Evolutionary conservation across 352 stramenopile species (phyloP).

Genomic region (Pythium phragmiticola): DNA sequence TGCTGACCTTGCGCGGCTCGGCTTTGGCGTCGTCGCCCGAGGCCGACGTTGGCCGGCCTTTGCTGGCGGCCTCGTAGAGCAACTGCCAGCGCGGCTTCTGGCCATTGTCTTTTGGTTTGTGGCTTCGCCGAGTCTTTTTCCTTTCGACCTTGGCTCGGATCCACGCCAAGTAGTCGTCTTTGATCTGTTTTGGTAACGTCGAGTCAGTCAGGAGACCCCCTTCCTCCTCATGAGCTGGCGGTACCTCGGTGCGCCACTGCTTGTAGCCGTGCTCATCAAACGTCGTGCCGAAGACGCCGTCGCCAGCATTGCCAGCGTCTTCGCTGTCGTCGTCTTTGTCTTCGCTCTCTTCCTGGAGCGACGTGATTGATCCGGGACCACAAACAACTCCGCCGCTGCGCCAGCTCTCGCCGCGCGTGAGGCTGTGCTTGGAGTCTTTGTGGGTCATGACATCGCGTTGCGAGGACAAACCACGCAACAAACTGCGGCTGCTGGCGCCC

Average conservation of each 20-base stretch:
- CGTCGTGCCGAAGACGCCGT: constrained; percentile 34
- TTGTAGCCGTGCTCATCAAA: constrained; percentile 67
- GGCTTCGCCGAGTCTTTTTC: constrained; percentile 41
- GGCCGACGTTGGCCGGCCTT: constrained; percentile 5
- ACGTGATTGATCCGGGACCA: constrained; percentile 20
- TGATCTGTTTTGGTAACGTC: constrained; percentile 31
- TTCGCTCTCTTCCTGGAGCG: constrained; percentile 21
- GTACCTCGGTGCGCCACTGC: constrained; percentile 57
- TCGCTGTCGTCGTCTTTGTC: constrained; percentile 27
- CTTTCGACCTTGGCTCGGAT: constrained; percentile 58
- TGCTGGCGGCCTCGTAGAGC: constrained; percentile 62
- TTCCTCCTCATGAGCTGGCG: not conserved
- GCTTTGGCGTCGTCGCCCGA: not conserved
- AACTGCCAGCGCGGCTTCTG: constrained; percentile 72
- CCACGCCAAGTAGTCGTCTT: constrained; percentile 76
- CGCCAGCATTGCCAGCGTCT: constrained; percentile 2
- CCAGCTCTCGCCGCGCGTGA: constrained; percentile 19
- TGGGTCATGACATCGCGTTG: constrained; percentile 5
- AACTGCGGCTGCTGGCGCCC: constrained; percentile 13
- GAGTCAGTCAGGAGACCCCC: not conserved
- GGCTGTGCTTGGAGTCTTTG: constrained; percentile 35
- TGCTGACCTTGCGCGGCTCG: constrained; percentile 4
- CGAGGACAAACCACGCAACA: constrained; percentile 9
- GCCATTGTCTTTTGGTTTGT: constrained; percentile 46
- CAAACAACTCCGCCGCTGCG: constrained; percentile 14